Base-by-base conservation (phyloP, 805 yeast species). In the Ogataea kodamae region DNA sequence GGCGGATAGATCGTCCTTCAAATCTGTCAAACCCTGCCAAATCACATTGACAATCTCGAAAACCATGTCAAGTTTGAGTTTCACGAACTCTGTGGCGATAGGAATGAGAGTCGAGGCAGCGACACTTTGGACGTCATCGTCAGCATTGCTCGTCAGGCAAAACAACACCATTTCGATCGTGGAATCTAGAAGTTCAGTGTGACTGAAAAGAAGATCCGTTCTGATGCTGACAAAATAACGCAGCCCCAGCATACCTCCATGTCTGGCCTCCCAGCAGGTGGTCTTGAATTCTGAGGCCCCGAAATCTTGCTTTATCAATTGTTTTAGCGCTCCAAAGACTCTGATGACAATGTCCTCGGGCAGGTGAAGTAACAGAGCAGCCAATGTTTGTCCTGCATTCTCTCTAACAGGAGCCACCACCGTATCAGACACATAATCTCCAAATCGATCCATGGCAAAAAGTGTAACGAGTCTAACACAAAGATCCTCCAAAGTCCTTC, bases 351-450 rank as follows among this genome's bases (percentile, higher is more conserved):
- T 62, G 3, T 67, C 70, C 23, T 73, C 72, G 12, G 78, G 70
- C 30, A 92, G 61, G 58, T 87, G 92, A n/a, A 82, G 64, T 27
- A 92, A 62, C 23, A 90, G 62, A 1, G 96, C 96, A 10, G 96
- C 97, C 30, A 92, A 62, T 0, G 96, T 78, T 60, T 92, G 99
- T 0, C 96, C 97, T 18, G 90, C 87, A 21, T 96, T 87, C 61
- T 94, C 99, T 53, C 98, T 68, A 4, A 92, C 97, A 1, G 99
- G 99, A 0, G 97, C 97, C 22, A 92, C 95, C 9, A 92, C 99
- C 5, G 95, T 94, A 54, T 92, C 99, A 25, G 95, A 81, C 19
- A 92, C 95, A 58, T 85, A 92, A 64, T 92, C 99, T 28, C 97
- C 97, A 61, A 92, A 92, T 48, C 97, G 65, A 61, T 92, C 99